Evolutionary conservation across 192 early-diverging fungal species (phyloP).

Genomic region (Entophlyctis luteolus): DNA sequence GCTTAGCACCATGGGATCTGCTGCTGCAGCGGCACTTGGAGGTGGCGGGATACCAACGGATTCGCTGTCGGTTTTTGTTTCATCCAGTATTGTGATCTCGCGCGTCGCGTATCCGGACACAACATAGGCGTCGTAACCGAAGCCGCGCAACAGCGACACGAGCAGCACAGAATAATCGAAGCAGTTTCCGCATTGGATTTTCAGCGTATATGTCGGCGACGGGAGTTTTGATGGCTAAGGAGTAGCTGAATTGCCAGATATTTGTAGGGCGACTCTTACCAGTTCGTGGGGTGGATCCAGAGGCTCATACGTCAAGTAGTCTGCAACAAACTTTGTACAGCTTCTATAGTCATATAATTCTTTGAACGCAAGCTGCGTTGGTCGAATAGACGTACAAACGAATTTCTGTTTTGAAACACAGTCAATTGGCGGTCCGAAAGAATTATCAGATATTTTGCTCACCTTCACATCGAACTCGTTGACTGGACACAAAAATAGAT

Average conservation of each 20-base stretch:
- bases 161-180: constrained; percentile 55
- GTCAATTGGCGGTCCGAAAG: not conserved
- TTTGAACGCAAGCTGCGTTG: constrained; percentile 52
- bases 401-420: constrained; percentile 43
- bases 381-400: constrained; percentile 53
- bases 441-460: not conserved
- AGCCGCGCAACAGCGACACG: constrained; percentile 50
- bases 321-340: constrained; percentile 53
- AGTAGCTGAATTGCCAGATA: not conserved
- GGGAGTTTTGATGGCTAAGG: constrained; percentile 42
- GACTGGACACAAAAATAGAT: constrained; percentile 39
- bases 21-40: not conserved
- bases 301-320: constrained; percentile 50
- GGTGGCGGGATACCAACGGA: constrained; percentile 27
- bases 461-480: constrained; percentile 57
- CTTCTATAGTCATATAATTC: constrained; percentile 53
- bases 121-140: constrained; percentile 60
- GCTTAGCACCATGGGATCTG: too few relatives aligned
- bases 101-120: constrained; percentile 54
- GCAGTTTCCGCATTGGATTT: constrained; percentile 49
- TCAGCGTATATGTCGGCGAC: constrained; percentile 51
- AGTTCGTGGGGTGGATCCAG: constrained; percentile 56
- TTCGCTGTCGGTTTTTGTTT: constrained; percentile 41
- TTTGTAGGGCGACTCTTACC: constrained; percentile 29
- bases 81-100: constrained; percentile 51